These are phyloP conservation scores for Copromyces sp. DNA, from an alignment of 495 filamentous ascomycete species.

Conservation along the genomic window DNA sequence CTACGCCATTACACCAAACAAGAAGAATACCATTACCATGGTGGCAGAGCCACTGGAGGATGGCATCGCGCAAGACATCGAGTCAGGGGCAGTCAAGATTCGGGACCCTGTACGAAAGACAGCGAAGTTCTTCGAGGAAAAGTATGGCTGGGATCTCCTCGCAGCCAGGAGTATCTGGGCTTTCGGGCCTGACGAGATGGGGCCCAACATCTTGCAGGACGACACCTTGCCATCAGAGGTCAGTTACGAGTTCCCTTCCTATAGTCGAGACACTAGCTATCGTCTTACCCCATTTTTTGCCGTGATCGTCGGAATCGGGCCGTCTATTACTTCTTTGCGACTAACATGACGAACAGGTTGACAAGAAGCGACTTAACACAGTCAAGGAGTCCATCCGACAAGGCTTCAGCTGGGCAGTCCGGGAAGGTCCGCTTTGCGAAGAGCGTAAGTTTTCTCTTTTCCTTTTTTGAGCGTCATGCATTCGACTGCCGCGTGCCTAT, in stretches of 20 bases:
- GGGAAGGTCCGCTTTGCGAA: constrained; percentile 96
- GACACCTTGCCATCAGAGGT: constrained; percentile 82
- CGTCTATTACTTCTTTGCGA: not conserved
- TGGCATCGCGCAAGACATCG: constrained; percentile 92
- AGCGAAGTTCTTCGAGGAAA: constrained; percentile 94
- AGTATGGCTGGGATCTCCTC: constrained; percentile 93
- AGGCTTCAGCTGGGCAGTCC: constrained; percentile 89
- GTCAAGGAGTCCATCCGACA: constrained; percentile 88
- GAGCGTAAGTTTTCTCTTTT: constrained; percentile 60
- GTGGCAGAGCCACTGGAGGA: constrained; percentile 90
- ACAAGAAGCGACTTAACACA: constrained; percentile 78
- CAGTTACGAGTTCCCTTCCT: constrained; percentile 24
- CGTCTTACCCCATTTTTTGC: not conserved
- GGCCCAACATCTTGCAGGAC: constrained; percentile 93
- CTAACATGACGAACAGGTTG: constrained; percentile 44
- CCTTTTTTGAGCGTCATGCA: constrained; percentile 16
- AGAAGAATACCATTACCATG: constrained; percentile 99
- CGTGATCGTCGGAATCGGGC: constrained; percentile 7
- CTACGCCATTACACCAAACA: constrained; percentile 94
- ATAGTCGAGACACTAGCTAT: not conserved
- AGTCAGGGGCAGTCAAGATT: constrained; percentile 80
- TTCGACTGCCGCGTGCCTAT: constrained; percentile 12
- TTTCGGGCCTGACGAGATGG: constrained; percentile 91
- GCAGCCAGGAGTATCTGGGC: constrained; percentile 96
- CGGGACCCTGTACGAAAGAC: constrained; percentile 88